Base-by-base conservation (phyloP, 2,329 filamentous ascomycete species). In the Mariannaea elegans region DNA sequence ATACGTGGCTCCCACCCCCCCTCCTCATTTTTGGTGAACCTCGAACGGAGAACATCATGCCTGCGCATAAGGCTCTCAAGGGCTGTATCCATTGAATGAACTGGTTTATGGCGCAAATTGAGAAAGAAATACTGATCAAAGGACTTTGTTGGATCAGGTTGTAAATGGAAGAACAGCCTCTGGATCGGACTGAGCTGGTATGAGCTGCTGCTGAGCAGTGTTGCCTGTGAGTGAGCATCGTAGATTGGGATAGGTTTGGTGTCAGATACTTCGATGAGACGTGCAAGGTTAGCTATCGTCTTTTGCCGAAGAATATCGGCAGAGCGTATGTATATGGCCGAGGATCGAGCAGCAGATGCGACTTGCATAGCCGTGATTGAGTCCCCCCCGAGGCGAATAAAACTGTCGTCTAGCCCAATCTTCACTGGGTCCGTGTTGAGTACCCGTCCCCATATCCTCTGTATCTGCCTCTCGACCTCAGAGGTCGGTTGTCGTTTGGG, bases 131-230 rank as follows among this genome's bases (percentile, higher is more conserved):
- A 36, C 19, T 57, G 56, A 59, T 56, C 21, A 71, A 52, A 16
- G 60, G 65, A 16, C 42, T 16, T 18, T 9, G 42, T 16, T 5
- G 23, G 46, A 27, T 39, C 12, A 24, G 18, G 16, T 18, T 56
- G 56, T 3, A 48, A 41, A 23, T 32, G 14, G 14, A 62, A 54
- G 19, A 39, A 63, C 12, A 61, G 24, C 34, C 44, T 24, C 29
- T 59, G 56, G n/a, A 59, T 59, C 3, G 56, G 56, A 23, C 56
- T 55, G n/a, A n/a, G n/a, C n/a, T n/a, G n/a, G n/a, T n/a, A n/a
- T n/a, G n/a, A n/a, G n/a, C n/a, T n/a, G n/a, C n/a, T n/a, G n/a
- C n/a, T n/a, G n/a, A n/a, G n/a, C 10, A 39, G 19, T 29, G 14
- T 18, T 14, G 18, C 3, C 29, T 12, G 9, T 18, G 2, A 14